Evolutionary conservation across 2,329 filamentous ascomycete genomes (phyloP), one percentile per base, ranked within the genome.

Genomic region (Aphanocladium album): DNA sequence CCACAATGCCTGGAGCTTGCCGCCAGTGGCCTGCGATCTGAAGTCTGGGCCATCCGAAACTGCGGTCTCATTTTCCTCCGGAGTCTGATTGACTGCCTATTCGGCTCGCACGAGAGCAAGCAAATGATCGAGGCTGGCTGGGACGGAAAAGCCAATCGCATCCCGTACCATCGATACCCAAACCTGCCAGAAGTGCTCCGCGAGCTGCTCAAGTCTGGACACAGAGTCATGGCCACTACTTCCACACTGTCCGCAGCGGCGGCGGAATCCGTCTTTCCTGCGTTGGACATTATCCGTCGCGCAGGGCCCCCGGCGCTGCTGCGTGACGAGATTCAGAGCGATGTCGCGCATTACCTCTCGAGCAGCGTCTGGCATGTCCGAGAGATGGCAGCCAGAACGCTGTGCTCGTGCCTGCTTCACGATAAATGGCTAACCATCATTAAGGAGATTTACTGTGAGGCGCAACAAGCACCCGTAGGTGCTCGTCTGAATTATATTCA

Each of bases 1-100:
- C 86, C 89, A 9, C 79, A 85, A 33, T 88, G 88, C 37, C 79
- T 99, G 4, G 83, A 88, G 63, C 80, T 98, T n/a, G 92, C 93
- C 1, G 90, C 90, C 12, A 83, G 83, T 62, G 91, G 89, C 56
- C 80, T 99, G 17, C 88, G 86, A 49, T 95, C 91, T 0, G 83
- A 89, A 62, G 85, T 95, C 23, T 99, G 95, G 95, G 91, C 93
- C 0, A 92, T 99, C 60, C 88, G 93, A 1, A 99, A 99, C 72
- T 97, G 92, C 66, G 92, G 92, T 2, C 76, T 98, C 37, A 89
- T 98, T 76, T 84, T 99, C 7, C 87, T 98, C 65, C 86, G 93
- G 59, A 91, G 91, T 63, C 79, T 97, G 5, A 89, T 96, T 57
- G 90, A 95, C 70, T 83, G 84, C 64, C 77, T 96, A 1, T 85